phyloP scores from a whole-genome alignment of 2,329 filamentous ascomycete species.

The Tetracladium maxilliforme region DNA sequence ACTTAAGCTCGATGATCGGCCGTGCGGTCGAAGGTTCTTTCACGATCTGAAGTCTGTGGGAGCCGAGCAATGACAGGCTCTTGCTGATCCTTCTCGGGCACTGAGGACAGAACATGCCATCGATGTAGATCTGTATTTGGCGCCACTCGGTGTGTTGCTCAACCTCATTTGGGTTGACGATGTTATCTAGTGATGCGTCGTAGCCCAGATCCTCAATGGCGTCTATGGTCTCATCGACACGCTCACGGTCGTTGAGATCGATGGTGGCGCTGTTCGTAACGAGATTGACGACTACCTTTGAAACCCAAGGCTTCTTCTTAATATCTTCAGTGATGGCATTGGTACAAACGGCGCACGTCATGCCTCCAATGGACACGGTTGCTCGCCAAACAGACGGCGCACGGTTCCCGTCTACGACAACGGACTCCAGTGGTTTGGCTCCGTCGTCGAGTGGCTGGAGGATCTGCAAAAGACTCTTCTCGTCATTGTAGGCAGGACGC shows the following conservation, averaged over 20 bases:
- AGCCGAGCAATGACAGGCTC: constrained; percentile 22
- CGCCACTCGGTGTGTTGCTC: too few species aligned
- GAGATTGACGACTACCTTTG: constrained; percentile 31
- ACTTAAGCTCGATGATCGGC: constrained; percentile 56
- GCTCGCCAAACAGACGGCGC: constrained; percentile 29
- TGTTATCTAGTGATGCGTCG: constrained; percentile 43
- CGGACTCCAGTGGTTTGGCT: constrained; percentile 1
- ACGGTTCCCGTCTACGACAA: constrained; percentile 3
- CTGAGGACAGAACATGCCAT: constrained; percentile 59
- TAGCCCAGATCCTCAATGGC: constrained; percentile 50
- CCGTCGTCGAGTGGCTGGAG: constrained; percentile 3
- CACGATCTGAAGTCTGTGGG: constrained; percentile 28
- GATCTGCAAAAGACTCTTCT: constrained; percentile 4
- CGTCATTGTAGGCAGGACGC: constrained; percentile 5
- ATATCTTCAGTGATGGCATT: constrained; percentile 30
- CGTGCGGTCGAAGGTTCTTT: constrained; percentile 37
- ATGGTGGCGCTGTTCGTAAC: constrained; percentile 35
- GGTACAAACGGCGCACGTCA: constrained; percentile 41
- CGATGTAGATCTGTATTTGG: constrained; percentile 30
- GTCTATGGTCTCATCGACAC: constrained; percentile 25
- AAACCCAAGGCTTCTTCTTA: constrained; percentile 28
- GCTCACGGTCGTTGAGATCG: constrained; percentile 25
- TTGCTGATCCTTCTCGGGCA: constrained; percentile 43
- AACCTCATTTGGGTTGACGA: too few species aligned
- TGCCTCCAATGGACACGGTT: constrained; percentile 34